A percentile compares a stretch with the other conserved stretches of the same genome.
Conservation (phyloP, 306 rosid genomes). For the Lathyrus tuberosus region DNA sequence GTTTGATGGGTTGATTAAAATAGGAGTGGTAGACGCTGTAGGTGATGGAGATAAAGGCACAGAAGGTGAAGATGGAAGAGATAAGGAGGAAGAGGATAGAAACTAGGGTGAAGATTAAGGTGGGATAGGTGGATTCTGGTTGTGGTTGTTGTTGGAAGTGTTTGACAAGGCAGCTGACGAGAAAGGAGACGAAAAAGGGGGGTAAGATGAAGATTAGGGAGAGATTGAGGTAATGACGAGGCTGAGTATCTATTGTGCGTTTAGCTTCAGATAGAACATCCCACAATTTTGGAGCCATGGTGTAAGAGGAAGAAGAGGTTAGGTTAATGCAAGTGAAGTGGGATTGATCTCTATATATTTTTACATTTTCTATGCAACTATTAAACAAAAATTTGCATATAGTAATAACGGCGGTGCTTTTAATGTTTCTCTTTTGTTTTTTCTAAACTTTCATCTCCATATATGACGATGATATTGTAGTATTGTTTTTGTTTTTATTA, state of each 20-base stretch:
- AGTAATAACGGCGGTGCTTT: too few species aligned
- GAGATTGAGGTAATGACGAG: constrained; percentile 62
- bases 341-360: not conserved
- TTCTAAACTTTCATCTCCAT: too few species aligned
- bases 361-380: too few species aligned
- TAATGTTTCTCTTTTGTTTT: too few species aligned
- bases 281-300: constrained; percentile 24
- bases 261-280: constrained; percentile 44
- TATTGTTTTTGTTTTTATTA: too few species aligned
- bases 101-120: not conserved
- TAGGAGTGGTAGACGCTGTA: constrained; percentile 56
- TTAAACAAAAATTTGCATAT: too few species aligned
- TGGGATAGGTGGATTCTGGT: not conserved
- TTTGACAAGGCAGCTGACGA: constrained; percentile 38
- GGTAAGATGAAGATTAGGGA: constrained; percentile 66
- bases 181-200: constrained; percentile 44
- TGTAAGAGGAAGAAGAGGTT: not conserved
- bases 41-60: constrained; percentile 58
- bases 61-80: constrained; percentile 37
- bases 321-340: not conserved
- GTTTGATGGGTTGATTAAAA: constrained; percentile 54
- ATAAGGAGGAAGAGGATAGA: constrained; percentile 38
- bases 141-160: constrained; percentile 29
- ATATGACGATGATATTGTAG: too few species aligned
- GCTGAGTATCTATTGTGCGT: constrained; percentile 52